phyloP scores from a whole-genome alignment of 2,329 filamentous ascomycete genomes.

The Dactylellina leptospora region DNA sequence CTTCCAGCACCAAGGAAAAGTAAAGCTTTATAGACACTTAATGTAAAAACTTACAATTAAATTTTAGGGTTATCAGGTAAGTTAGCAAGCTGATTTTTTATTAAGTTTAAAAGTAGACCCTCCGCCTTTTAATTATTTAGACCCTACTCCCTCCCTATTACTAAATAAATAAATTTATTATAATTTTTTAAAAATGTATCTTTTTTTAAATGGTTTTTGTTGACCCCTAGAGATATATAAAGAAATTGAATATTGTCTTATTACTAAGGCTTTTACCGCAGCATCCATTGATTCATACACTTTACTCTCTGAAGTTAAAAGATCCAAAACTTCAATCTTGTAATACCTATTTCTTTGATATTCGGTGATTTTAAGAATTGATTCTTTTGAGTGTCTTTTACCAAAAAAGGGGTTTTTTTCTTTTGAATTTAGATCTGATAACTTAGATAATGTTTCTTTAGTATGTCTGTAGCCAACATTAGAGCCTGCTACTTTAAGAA shows the following conservation, averaged over 20 bases:
- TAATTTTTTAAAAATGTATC: slow-evolving; percentile 18
- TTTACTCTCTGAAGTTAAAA: background rate
- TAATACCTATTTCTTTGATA: background rate
- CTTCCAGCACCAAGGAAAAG: no score
- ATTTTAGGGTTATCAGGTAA: no score
- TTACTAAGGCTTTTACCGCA: background rate
- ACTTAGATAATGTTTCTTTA: slow-evolving; percentile 3
- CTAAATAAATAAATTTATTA: slow-evolving; percentile 27
- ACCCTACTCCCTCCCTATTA: background rate
- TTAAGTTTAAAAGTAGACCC: slow-evolving; percentile 5
- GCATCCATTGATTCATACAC: slow-evolving; percentile 3
- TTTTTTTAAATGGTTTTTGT: slow-evolving; percentile 8
- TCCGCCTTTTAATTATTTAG: background rate
- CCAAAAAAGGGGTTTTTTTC: background rate
- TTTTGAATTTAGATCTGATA: background rate
- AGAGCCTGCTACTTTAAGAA: no score
- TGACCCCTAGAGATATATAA: background rate
- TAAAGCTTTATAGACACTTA: no score
- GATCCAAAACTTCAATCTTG: background rate
- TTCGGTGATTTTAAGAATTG: background rate
- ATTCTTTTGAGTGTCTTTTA: background rate
- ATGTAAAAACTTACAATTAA: no score
- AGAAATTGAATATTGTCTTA: background rate
- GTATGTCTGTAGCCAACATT: slow-evolving; percentile 5
- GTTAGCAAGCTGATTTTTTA: no score